Conservation (phyloP, 2,329 filamentous ascomycete genomes). For the Xylaria hypoxylon region DNA sequence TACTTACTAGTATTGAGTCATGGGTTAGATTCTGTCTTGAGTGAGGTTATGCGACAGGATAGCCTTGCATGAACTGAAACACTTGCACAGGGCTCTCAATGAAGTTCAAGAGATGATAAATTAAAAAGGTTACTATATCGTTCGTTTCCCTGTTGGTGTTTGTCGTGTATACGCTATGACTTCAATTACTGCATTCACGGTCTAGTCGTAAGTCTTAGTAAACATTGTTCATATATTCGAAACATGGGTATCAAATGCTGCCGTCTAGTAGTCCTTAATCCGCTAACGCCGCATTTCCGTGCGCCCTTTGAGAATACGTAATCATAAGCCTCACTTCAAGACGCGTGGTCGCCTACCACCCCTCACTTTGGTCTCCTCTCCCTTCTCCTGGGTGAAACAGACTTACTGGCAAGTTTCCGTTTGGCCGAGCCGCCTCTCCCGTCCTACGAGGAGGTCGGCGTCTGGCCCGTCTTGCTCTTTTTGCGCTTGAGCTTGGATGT, state of each 20-base stretch:
- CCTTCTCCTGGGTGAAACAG: constrained; percentile 9
- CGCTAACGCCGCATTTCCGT: constrained; percentile 18
- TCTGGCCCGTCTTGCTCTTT: constrained; percentile 42
- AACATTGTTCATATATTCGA: constrained; percentile 33
- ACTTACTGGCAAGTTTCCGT: not conserved
- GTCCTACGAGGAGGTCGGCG: constrained; percentile 39
- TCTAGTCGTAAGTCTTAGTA: not conserved
- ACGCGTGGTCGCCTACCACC: not conserved
- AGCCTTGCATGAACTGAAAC: constrained; percentile 30
- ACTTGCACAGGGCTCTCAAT: not conserved
- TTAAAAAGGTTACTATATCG: not conserved
- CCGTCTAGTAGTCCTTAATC: constrained; percentile 15
- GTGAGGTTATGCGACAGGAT: constrained; percentile 1
- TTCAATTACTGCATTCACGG: not conserved
- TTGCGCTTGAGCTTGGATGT: constrained; percentile 39
- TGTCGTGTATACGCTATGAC: not conserved
- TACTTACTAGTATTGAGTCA: constrained; percentile 12
- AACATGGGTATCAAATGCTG: constrained; percentile 46
- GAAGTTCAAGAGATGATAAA: constrained; percentile 20
- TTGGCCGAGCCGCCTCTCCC: not conserved
- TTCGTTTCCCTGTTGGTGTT: not conserved
- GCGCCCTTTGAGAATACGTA: constrained; percentile 5
- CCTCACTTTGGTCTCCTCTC: constrained; percentile 20
- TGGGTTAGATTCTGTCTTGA: constrained; percentile 4
- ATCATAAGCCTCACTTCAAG: constrained; percentile 3